Evolutionary conservation across 495 filamentous ascomycete genomes (phyloP).

Genomic region (Xylaria sp.): DNA sequence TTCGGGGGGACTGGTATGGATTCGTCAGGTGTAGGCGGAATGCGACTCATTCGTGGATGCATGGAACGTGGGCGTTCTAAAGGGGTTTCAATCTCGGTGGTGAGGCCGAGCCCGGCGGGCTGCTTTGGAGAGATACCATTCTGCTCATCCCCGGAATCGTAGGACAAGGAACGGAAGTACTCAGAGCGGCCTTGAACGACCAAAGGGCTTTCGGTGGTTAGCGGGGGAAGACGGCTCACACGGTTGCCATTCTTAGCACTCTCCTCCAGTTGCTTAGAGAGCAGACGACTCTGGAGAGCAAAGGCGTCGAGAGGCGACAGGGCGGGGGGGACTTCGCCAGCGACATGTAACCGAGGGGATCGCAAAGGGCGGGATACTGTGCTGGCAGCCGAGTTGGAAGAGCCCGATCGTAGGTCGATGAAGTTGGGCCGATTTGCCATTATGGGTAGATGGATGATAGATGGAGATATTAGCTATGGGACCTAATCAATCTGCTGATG

Average conservation of each 20-base stretch:
- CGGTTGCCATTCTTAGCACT: constrained; percentile 71
- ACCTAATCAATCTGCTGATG: not conserved
- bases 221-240: constrained; percentile 82
- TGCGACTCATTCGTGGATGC: constrained; percentile 73
- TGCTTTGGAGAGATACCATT: constrained; percentile 39
- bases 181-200: constrained; percentile 73
- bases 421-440: constrained; percentile 66
- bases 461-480: constrained; percentile 5
- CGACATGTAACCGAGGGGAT: constrained; percentile 77
- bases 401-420: constrained; percentile 68
- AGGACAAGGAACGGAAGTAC: constrained; percentile 70
- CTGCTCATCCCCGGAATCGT: constrained; percentile 51
- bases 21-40: constrained; percentile 62
- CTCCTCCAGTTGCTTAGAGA: constrained; percentile 86
- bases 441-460: constrained; percentile 19
- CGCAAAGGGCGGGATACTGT: constrained; percentile 56
- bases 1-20: constrained; percentile 49
- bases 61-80: constrained; percentile 71
- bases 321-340: constrained; percentile 88
- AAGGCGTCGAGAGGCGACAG: constrained; percentile 96
- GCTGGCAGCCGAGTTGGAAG: constrained; percentile 60
- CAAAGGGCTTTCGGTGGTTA: constrained; percentile 74
- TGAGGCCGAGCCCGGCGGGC: constrained; percentile 53
- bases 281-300: constrained; percentile 82
- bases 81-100: constrained; percentile 61